These are phyloP conservation scores for Taphrina pruni DNA, from an alignment of 1,139 yeast species.

Conservation along the genomic window DNA sequence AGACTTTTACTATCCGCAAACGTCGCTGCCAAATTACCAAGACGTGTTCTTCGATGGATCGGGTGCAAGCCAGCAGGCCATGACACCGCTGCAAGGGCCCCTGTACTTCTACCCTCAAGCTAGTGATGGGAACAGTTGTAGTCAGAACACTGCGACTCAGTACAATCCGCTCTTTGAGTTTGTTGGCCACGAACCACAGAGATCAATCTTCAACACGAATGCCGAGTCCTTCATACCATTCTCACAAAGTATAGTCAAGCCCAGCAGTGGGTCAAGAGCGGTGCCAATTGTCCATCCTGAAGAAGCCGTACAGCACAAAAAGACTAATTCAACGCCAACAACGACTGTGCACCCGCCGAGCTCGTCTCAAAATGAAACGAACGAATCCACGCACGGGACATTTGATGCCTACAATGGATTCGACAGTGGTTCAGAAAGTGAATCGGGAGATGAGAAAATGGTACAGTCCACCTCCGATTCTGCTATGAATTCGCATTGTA, in stretches of 20 bases:
- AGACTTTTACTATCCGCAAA: background rate
- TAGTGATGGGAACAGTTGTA: background rate
- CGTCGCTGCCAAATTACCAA: background rate
- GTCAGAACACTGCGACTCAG: background rate
- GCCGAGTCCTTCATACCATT: constrained; percentile 30
- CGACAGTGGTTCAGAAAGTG: constrained; percentile 30
- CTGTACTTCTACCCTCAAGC: constrained; percentile 12
- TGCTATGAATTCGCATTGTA: background rate
- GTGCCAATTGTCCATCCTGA: constrained; percentile 13
- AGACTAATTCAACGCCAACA: background rate
- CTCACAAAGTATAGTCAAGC: constrained; percentile 8
- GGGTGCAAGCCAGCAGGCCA: background rate
- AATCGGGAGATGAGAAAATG: constrained; percentile 1
- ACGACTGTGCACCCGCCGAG: background rate
- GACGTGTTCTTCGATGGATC: background rate
- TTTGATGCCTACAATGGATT: constrained; percentile 39
- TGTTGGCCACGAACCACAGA: constrained; percentile 8
- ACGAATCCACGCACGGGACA: background rate
- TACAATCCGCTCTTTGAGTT: background rate
- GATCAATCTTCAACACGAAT: constrained; percentile 12
- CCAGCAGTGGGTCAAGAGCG: constrained; percentile 2
- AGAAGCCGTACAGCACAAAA: background rate
- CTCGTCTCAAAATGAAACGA: background rate
- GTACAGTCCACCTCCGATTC: background rate
- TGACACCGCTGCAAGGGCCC: background rate